Evolutionary conservation across 2,329 filamentous ascomycete genomes (phyloP).

Genomic region (Colletotrichum aenigma): DNA sequence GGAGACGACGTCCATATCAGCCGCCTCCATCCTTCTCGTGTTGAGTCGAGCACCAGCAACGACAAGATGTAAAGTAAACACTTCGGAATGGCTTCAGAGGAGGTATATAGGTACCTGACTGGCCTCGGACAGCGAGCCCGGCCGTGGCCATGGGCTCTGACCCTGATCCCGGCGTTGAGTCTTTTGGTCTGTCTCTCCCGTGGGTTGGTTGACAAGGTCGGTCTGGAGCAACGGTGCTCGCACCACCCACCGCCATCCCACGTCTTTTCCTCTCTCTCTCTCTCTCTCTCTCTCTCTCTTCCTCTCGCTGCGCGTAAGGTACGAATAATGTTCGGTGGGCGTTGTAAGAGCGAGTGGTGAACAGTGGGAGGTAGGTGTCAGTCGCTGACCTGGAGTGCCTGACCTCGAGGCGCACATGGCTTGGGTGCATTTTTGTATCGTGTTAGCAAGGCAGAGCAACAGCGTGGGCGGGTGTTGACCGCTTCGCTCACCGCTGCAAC

Average conservation of each 20-base stretch:
- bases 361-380: neutral
- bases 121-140: neutral
- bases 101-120: neutral
- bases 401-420: neutral
- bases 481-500: constrained; percentile 10
- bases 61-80: neutral
- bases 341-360: neutral
- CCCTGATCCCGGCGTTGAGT: constrained; percentile 7
- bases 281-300: too few species aligned
- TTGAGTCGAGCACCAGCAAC: neutral
- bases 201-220: neutral
- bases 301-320: neutral
- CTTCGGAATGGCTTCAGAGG: neutral
- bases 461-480: neutral
- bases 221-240: neutral
- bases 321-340: neutral
- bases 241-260: neutral
- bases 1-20: neutral
- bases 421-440: neutral
- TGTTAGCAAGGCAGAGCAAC: neutral
- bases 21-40: neutral
- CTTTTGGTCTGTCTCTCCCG: constrained; percentile 6
- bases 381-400: neutral
- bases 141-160: constrained; percentile 1
- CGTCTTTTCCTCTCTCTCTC: neutral